phyloP scores from a whole-genome alignment of 2,329 filamentous ascomycete genomes.

The Iodosphaeria phyllophila region DNA sequence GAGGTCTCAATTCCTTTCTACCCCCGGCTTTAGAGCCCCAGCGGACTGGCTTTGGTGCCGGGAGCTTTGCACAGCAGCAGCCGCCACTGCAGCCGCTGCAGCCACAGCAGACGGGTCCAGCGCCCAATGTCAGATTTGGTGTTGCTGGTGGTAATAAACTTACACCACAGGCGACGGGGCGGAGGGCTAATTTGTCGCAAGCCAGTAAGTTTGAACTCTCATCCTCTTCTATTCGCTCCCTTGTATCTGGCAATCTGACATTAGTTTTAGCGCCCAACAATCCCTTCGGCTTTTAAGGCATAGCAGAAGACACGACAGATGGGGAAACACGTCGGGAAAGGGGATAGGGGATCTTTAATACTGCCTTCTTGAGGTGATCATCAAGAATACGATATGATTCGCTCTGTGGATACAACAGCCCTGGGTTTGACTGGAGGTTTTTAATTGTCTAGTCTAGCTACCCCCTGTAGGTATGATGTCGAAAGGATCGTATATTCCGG shows the following conservation, averaged over 20 bases:
- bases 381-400: too few species aligned
- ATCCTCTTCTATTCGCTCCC: not conserved
- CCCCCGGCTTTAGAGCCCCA: conserved; percentile 42
- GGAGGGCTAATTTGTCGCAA: conserved; percentile 77
- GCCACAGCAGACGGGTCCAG: conserved; percentile 67
- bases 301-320: too few species aligned
- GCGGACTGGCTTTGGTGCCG: conserved; percentile 35
- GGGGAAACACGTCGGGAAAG: too few species aligned
- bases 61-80: conserved; percentile 15
- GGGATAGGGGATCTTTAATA: too few species aligned
- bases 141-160: conserved; percentile 70
- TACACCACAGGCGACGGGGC: conserved; percentile 69
- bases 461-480: too few species aligned
- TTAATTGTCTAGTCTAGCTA: too few species aligned
- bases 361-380: too few species aligned
- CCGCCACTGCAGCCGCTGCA: conserved; percentile 25
- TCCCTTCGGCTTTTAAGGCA: conserved; percentile 28
- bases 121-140: conserved; percentile 79
- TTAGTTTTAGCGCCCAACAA: conserved; percentile 27
- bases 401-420: too few species aligned
- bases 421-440: too few species aligned
- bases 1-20: conserved; percentile 36
- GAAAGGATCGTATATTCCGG: too few species aligned
- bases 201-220: conserved; percentile 60
- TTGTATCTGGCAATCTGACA: conserved; percentile 3